phyloP scores from a whole-genome alignment of 176 grass and related monocot species.

The Cymbopogon citratus region DNA sequence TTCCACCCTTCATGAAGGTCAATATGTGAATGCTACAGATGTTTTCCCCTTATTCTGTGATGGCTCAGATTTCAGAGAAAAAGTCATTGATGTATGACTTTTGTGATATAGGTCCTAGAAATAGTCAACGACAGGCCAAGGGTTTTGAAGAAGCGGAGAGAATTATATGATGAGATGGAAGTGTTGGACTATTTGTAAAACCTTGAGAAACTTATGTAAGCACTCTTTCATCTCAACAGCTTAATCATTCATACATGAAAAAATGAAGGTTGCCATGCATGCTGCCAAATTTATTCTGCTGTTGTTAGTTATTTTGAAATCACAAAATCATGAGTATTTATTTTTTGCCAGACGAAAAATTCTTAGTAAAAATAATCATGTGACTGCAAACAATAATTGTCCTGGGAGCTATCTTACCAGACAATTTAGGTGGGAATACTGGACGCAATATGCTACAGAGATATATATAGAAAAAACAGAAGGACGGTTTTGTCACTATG shows the following conservation, averaged over 20 bases:
- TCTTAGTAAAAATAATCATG: background rate
- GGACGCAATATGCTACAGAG: background rate
- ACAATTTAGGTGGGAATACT: background rate
- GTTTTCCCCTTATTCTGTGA: background rate
- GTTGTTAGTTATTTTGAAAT: background rate
- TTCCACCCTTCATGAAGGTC: background rate
- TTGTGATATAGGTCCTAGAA: constrained; percentile 81
- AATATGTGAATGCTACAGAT: constrained; percentile 4
- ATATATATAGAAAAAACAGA: background rate
- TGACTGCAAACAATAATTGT: constrained; percentile 24
- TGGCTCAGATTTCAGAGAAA: background rate
- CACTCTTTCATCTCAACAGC: background rate
- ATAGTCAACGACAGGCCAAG: constrained; percentile 75
- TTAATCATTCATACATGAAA: background rate
- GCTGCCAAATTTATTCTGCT: background rate
- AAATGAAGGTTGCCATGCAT: background rate
- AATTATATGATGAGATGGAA: constrained; percentile 55
- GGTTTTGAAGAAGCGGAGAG: constrained; percentile 50
- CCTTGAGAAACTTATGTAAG: constrained; percentile 24
- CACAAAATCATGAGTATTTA: background rate
- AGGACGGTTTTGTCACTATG: background rate
- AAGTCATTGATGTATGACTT: constrained; percentile 7
- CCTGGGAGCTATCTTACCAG: background rate
- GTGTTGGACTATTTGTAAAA: constrained; percentile 62
- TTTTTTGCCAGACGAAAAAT: background rate